These are phyloP conservation scores for Gaillardinia entomophila DNA, from an alignment of 805 yeast species.

Conservation along the genomic window DNA sequence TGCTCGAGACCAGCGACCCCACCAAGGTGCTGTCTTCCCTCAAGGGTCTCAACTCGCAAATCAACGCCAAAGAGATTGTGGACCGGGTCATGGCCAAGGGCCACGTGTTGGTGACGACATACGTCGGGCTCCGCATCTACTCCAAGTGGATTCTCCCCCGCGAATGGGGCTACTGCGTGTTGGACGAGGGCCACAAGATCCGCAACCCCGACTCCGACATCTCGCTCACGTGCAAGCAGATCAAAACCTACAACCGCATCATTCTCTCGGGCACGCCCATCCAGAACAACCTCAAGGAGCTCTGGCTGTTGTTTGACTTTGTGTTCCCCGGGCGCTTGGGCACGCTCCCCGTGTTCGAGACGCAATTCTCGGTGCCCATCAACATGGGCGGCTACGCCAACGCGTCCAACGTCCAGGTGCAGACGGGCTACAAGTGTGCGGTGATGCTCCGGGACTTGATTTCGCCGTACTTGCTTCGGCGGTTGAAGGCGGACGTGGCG, in stretches of 20 bases:
- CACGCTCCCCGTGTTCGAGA: slow-evolving; percentile 90
- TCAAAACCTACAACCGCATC: slow-evolving; percentile 78
- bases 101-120: slow-evolving; percentile 85
- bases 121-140: slow-evolving; percentile 76
- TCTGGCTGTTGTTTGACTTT: slow-evolving; percentile 95
- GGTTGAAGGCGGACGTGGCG: slow-evolving; percentile 93
- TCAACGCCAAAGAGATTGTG: slow-evolving; percentile 43
- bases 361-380: slow-evolving; percentile 87
- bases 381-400: slow-evolving; percentile 98
- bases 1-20: slow-evolving; percentile 42
- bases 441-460: slow-evolving; percentile 82
- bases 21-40: slow-evolving; percentile 14
- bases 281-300: slow-evolving; percentile 84
- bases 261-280: slow-evolving; percentile 95
- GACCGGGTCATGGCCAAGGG: slow-evolving; percentile 62
- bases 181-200: slow-evolving; percentile 97
- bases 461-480: slow-evolving; percentile 79
- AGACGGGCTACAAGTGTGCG: slow-evolving; percentile 94
- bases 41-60: slow-evolving; percentile 23
- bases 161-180: slow-evolving; percentile 83
- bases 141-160: slow-evolving; percentile 55
- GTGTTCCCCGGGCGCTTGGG: slow-evolving; percentile 93
- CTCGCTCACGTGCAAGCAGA: slow-evolving; percentile 76
- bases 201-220: slow-evolving; percentile 91
- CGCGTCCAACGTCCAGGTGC: slow-evolving; percentile 93